Evolutionary conservation across 1,139 yeast species (phyloP), one percentile per base, ranked within the genome.

Genomic region (Debaryomyces singareniensis): DNA sequence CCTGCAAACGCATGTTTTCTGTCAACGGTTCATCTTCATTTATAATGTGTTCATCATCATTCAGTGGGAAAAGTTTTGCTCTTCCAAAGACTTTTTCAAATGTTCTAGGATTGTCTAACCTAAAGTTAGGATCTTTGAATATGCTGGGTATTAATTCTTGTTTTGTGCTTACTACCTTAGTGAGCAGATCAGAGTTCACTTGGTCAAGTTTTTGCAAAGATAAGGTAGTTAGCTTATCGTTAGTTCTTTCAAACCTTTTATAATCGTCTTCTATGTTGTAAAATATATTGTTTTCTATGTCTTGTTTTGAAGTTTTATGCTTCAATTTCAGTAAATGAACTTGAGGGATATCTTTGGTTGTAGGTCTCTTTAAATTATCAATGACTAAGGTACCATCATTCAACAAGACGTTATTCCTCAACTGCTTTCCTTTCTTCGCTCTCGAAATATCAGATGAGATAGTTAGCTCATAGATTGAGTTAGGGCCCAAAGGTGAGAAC

Each of bases 81-180:
- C 70, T 67, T 32, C 75, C 84, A 21, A 83, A 69, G 2, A 89
- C 95, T 35, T 73, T 64, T 37, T 77, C 77, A 54, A 91, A 91
- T 1, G 80, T 69, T 35, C 96, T 66, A 3, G 96, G 96, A 49
- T 93, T 87, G 47, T 91, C 96, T 24, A 91, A 64, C 39, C 86
- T 69, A 55, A 91, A 91, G 30, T 78, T 71, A 4, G 71, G 62
- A 24, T 71, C 75, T 37, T 80, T 75, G 45, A 75, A 93, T 2
- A 85, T 75, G 4, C 58, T 55, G 0, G 98, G 97, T 3, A 91
- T 73, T 43, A 45, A 6, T 30, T 38, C 6, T 37, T 40, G 5
- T 35, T 20, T 13, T 9, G 25, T 23, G 14, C 26, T 28, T 12
- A 13, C 7, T 12, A 13, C 11, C 25, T 6, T 7, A 13, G 25